Conservation (phyloP, 1,139 yeast genomes). For the Saccharomyces hybrid region DNA sequence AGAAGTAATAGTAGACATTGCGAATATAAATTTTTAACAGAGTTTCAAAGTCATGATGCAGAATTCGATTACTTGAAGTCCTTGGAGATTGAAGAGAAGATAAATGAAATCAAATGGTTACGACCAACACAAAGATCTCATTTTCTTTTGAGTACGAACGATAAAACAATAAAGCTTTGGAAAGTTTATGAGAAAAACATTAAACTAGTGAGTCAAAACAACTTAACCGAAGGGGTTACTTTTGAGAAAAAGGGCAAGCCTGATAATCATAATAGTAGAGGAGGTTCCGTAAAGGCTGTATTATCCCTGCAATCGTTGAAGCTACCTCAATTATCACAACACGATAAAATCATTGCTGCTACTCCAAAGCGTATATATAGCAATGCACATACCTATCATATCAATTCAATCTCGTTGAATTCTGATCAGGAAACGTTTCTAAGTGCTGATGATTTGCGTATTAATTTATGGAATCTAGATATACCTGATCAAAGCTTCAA, state of each 20-base stretch:
- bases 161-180: conserved; percentile 96
- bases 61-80: conserved; percentile 95
- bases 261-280: conserved; percentile 11
- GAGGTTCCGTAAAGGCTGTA: conserved; percentile 22
- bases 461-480: conserved; percentile 91
- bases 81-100: conserved; percentile 94
- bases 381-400: conserved; percentile 97
- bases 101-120: conserved; percentile 96
- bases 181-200: conserved; percentile 87
- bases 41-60: conserved; percentile 97
- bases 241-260: conserved; percentile 8
- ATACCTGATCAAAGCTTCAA: conserved; percentile 93
- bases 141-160: conserved; percentile 84
- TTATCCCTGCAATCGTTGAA: conserved; percentile 41
- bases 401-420: conserved; percentile 88
- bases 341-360: conserved; percentile 91
- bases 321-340: conserved; percentile 81
- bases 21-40: conserved; percentile 92
- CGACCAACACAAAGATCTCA: conserved; percentile 81
- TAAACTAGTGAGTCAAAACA: conserved; percentile 86
- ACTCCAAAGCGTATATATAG: conserved; percentile 87
- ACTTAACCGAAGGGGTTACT: conserved; percentile 36
- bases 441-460: conserved; percentile 88
- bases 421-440: conserved; percentile 94
- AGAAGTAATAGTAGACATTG: conserved; percentile 66